These are phyloP conservation scores for Kluyveromyces dobzhanskii DNA, from an alignment of 805 yeast genomes.

Conservation along the genomic window DNA sequence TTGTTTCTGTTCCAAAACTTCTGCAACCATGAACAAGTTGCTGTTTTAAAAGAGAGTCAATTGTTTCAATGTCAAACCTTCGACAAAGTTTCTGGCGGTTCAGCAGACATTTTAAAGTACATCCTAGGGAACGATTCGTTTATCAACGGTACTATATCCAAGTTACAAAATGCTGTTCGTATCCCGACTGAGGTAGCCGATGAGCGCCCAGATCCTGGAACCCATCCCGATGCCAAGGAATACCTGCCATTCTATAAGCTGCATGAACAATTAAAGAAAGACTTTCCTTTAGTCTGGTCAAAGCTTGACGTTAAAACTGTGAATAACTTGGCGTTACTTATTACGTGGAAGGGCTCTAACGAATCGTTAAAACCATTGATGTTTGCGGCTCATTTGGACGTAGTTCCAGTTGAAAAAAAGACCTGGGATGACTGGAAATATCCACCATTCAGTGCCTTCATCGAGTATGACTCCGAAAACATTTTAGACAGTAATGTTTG, in stretches of 20 bases:
- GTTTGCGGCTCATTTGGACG: constrained; percentile 73
- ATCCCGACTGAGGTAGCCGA: constrained; percentile 56
- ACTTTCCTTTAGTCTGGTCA: constrained; percentile 47
- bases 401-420: constrained; percentile 62
- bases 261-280: constrained; percentile 42
- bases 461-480: constrained; percentile 40
- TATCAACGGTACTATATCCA: constrained; percentile 32
- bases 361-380: constrained; percentile 49
- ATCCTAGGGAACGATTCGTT: constrained; percentile 24
- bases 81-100: constrained; percentile 6
- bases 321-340: constrained; percentile 55
- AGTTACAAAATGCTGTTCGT: constrained; percentile 45
- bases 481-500: constrained; percentile 42
- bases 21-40: too few relatives aligned
- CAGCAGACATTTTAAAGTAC: constrained; percentile 4
- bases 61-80: constrained; percentile 9
- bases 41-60: not conserved
- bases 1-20: too few relatives aligned
- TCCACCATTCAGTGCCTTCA: constrained; percentile 58
- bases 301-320: constrained; percentile 44
- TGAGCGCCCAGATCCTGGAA: constrained; percentile 36
- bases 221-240: constrained; percentile 39
- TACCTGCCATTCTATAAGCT: constrained; percentile 32
- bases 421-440: constrained; percentile 53
- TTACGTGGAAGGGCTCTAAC: constrained; percentile 53